These are phyloP conservation scores for Nakaseomyces uthaithaninus DNA, from an alignment of 1,139 yeast species.

Conservation along the genomic window DNA sequence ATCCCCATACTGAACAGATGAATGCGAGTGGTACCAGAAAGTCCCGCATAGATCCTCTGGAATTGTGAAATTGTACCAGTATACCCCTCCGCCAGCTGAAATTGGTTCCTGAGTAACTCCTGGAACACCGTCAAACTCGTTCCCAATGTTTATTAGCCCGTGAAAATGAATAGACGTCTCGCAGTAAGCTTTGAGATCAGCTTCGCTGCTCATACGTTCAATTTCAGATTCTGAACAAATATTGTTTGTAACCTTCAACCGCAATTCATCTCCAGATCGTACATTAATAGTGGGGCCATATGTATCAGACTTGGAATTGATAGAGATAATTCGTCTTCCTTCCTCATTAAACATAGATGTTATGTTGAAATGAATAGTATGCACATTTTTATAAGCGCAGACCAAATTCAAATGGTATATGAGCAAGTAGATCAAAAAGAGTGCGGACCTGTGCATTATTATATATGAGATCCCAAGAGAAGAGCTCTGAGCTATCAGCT, in stretches of 20 bases:
- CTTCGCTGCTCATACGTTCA: slow-evolving; percentile 8
- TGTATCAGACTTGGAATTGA: slow-evolving; percentile 16
- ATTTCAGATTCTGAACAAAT: slow-evolving; percentile 18
- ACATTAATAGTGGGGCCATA: slow-evolving; percentile 23
- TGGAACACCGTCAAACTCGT: slow-evolving; percentile 40
- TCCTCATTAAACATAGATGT: slow-evolving; percentile 10
- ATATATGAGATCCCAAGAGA: neutral
- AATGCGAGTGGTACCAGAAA: slow-evolving; percentile 48
- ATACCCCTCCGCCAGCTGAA: slow-evolving; percentile 34
- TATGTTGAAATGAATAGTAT: slow-evolving; percentile 14
- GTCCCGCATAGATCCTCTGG: slow-evolving; percentile 40
- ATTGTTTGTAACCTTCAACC: slow-evolving; percentile 16
- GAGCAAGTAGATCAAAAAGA: neutral
- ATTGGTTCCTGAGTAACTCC: slow-evolving; percentile 39
- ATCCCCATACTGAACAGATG: slow-evolving; percentile 42
- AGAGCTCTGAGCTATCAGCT: neutral
- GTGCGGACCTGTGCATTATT: neutral
- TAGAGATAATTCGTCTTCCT: slow-evolving; percentile 20
- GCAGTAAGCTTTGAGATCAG: slow-evolving; percentile 18
- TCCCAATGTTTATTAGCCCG: slow-evolving; percentile 39
- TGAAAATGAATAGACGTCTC: slow-evolving; percentile 41
- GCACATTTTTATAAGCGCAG: neutral
- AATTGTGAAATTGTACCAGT: slow-evolving; percentile 36
- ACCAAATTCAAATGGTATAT: neutral
- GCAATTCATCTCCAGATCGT: slow-evolving; percentile 20